Percentiles rank a stretch among this genome's conserved stretches.
phyloP scores from a whole-genome alignment of 169 alveolate genomes.

The Cryptosporidium xiaoi region DNA sequence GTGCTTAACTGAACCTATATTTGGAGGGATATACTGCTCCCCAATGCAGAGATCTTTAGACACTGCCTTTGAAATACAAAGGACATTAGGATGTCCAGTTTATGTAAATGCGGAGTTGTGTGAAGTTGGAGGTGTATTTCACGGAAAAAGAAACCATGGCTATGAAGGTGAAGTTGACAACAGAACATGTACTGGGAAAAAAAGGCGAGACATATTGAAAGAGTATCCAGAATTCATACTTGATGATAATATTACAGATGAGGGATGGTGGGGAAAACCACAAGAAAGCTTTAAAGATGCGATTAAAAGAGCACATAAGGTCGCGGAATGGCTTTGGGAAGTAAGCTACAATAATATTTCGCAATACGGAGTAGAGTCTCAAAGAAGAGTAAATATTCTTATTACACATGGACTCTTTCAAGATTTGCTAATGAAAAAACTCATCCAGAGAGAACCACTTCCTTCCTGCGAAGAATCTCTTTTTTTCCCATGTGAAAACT shows the following conservation, averaged over 20 bases:
- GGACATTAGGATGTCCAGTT: slow-evolving; percentile 13
- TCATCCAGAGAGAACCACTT: background rate
- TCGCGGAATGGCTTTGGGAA: slow-evolving; percentile 35
- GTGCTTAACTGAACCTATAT: slow-evolving; percentile 1
- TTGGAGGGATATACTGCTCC: slow-evolving; percentile 50
- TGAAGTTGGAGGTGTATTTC: slow-evolving; percentile 72
- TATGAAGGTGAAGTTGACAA: background rate
- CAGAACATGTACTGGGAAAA: slow-evolving; percentile 18
- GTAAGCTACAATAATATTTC: slow-evolving; percentile 11
- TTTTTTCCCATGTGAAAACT: slow-evolving; percentile 57
- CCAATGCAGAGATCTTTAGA: slow-evolving; percentile 64
- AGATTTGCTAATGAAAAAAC: slow-evolving; percentile 56
- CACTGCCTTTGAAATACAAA: slow-evolving; percentile 33
- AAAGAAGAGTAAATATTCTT: slow-evolving; percentile 25
- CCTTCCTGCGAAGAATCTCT: slow-evolving; percentile 14
- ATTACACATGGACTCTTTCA: slow-evolving; percentile 71
- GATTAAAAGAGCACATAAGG: slow-evolving; percentile 36
- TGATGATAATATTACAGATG: slow-evolving; percentile 38
- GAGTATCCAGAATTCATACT: slow-evolving; percentile 36
- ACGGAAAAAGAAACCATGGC: slow-evolving; percentile 12
- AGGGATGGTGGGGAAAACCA: slow-evolving; percentile 69
- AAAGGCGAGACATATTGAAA: slow-evolving; percentile 28
- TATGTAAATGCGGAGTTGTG: slow-evolving; percentile 54
- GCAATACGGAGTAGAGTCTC: slow-evolving; percentile 7
- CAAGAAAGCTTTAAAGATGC: slow-evolving; percentile 63